Evolutionary conservation across 2,329 filamentous ascomycete genomes (phyloP).

Genomic region (Claviceps sp.): DNA sequence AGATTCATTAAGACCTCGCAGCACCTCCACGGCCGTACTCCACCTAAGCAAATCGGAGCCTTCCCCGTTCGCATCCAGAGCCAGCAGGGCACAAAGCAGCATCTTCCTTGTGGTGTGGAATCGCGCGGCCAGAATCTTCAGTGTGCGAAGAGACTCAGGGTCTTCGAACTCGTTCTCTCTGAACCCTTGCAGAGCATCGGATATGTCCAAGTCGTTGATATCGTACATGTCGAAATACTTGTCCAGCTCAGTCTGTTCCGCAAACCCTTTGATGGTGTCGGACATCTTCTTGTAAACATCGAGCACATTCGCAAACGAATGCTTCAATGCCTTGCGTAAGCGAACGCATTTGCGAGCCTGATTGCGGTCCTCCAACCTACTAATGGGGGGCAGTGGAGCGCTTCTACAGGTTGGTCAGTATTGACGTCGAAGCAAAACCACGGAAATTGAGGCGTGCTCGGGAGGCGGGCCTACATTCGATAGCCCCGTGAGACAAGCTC

Average conservation of each 20-base stretch:
- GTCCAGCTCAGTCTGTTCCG: slow-evolving; percentile 70
- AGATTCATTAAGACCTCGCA: slow-evolving; percentile 49
- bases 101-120: slow-evolving; percentile 73
- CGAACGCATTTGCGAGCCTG: slow-evolving; percentile 69
- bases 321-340: slow-evolving; percentile 62
- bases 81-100: slow-evolving; percentile 77
- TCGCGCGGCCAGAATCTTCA: slow-evolving; percentile 71
- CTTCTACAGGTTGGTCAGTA: slow-evolving; percentile 40
- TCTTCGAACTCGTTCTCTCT: slow-evolving; percentile 62
- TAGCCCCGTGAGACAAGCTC: slow-evolving; percentile 88
- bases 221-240: slow-evolving; percentile 89
- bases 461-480: slow-evolving; percentile 48
- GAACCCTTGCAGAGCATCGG: slow-evolving; percentile 53
- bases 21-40: slow-evolving; percentile 63
- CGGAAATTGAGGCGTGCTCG: neutral
- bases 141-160: slow-evolving; percentile 58
- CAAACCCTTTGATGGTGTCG: slow-evolving; percentile 53
- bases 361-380: slow-evolving; percentile 71
- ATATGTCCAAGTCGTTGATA: slow-evolving; percentile 58
- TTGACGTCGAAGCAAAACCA: neutral
- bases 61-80: slow-evolving; percentile 70
- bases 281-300: slow-evolving; percentile 60
- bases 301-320: slow-evolving; percentile 56
- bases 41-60: slow-evolving; percentile 65
- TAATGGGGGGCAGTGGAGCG: slow-evolving; percentile 82